Base-by-base conservation (phyloP, 305 asterid genomes). In the Fraxinus albicans region DNA sequence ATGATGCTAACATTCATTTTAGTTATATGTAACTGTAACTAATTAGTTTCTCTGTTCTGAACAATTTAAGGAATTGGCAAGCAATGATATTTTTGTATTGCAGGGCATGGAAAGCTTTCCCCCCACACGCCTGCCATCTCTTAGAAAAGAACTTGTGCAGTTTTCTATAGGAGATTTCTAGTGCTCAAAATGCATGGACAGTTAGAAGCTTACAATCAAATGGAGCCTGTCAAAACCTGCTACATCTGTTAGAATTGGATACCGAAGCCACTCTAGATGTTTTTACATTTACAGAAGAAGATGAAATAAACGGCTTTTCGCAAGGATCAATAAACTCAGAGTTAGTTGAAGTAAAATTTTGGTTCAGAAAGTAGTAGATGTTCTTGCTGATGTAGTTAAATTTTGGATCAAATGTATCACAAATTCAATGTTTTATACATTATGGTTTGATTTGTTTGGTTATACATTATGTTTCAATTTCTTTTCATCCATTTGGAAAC, bases 231-330 rank as follows among this genome's bases (percentile, higher is more conserved):
- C 89, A 92, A 31, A 91, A 95, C 85, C 83, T 96, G 82, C 88
- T 87, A 83, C 87, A 92, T 89, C 94, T 96, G 78, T 87, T 96
- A 87, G 92, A 93, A 82, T 86, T 95, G 85, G 98, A 96, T 88
- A 92, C 97, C 29, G 94, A 90, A 87, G 97, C 99, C 84, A 91
- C 99, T 77, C 92, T 96, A 79, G 93, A 91, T 86, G 98, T 95
- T 69, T 82, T 96, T 89, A 97, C 97, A 83, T 93, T 96, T 84
- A 83, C 83, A 38, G 96, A 92, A 78, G 83, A 85, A 77, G 90
- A 81, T 55, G 77, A 77, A 75, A 67, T 86, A 78, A 73, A 83
- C 74, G 15, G 81, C 80, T 78, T 88, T 81, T 83, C 88, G 6
- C 88, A 82, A 78, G 93, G 87, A 85, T 85, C 89, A 77, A 80